Conservation (phyloP, 2,329 filamentous ascomycete genomes). For the Dothideomycetidae sp. region DNA sequence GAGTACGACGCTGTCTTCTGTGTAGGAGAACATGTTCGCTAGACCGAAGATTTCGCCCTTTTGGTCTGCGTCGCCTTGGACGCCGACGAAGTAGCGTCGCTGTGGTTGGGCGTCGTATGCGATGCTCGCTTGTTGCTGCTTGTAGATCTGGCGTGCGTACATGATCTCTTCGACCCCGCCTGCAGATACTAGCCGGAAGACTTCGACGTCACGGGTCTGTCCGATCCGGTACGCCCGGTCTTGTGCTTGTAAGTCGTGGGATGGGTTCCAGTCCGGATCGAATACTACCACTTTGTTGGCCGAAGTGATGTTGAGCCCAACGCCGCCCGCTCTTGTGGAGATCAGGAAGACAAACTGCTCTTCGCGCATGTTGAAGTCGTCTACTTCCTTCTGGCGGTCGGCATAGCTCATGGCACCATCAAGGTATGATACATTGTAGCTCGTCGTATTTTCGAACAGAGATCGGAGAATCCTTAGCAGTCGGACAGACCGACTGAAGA, state of each 20-base stretch:
- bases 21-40: conserved; percentile 70
- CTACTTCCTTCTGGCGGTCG: conserved; percentile 67
- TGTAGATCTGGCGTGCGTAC: conserved; percentile 94
- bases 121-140: conserved; percentile 97
- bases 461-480: conserved; percentile 71
- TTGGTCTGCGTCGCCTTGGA: conserved; percentile 67
- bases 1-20: conserved; percentile 63
- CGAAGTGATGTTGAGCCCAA: conserved; percentile 90
- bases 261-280: conserved; percentile 95
- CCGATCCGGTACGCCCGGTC: conserved; percentile 94
- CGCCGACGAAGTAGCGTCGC: conserved; percentile 86
- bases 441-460: conserved; percentile 67
- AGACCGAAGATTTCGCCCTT: conserved; percentile 93
- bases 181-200: conserved; percentile 78
- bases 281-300: conserved; percentile 97
- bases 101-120: conserved; percentile 88
- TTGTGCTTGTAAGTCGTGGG: conserved; percentile 88
- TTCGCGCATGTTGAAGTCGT: conserved; percentile 81
- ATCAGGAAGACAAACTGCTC: conserved; percentile 90
- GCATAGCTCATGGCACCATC: conserved; percentile 75
- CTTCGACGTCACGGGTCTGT: conserved; percentile 82
- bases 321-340: conserved; percentile 81
- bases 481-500: conserved; percentile 86
- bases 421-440: conserved; percentile 81
- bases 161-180: conserved; percentile 96